phyloP scores from a whole-genome alignment of 208 protist genomes.

The Leishmania guyanensis region DNA sequence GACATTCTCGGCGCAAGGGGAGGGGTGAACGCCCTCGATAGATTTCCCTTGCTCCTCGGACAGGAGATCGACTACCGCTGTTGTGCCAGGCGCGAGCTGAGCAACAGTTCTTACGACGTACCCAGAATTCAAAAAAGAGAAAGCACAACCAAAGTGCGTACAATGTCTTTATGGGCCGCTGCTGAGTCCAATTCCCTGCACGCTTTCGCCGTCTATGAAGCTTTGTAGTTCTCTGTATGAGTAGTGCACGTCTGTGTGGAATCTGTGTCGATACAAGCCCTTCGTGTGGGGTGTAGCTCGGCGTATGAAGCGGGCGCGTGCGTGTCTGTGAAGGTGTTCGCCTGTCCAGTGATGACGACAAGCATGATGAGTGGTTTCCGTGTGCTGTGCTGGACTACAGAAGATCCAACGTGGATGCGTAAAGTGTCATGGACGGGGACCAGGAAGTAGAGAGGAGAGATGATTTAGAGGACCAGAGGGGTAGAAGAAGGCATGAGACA shows the following conservation, averaged over 20 bases:
- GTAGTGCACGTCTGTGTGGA: background rate
- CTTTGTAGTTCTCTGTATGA: background rate
- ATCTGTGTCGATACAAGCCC: background rate
- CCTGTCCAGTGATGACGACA: background rate
- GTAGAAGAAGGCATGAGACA: background rate
- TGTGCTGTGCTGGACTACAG: background rate
- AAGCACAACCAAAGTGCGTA: background rate
- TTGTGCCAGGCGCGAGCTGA: background rate
- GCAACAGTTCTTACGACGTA: too few relatives aligned
- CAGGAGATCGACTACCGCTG: background rate
- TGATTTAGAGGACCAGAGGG: background rate
- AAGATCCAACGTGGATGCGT: background rate
- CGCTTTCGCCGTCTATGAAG: background rate
- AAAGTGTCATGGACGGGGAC: background rate
- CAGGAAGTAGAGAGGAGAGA: background rate
- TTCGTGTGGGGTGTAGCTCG: background rate
- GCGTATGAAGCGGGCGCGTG: background rate
- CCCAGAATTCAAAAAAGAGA: background rate
- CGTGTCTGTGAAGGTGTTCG: slow-evolving; percentile 13
- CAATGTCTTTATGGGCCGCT: background rate
- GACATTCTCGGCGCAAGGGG: slow-evolving; percentile 9
- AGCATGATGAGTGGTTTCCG: background rate
- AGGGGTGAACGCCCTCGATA: background rate
- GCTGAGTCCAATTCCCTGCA: background rate
- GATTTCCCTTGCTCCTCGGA: background rate